Percentiles rank a stretch among this genome's conserved stretches.
Conservation (phyloP, 345 rosid species). For the Odontarrhena argentea region DNA sequence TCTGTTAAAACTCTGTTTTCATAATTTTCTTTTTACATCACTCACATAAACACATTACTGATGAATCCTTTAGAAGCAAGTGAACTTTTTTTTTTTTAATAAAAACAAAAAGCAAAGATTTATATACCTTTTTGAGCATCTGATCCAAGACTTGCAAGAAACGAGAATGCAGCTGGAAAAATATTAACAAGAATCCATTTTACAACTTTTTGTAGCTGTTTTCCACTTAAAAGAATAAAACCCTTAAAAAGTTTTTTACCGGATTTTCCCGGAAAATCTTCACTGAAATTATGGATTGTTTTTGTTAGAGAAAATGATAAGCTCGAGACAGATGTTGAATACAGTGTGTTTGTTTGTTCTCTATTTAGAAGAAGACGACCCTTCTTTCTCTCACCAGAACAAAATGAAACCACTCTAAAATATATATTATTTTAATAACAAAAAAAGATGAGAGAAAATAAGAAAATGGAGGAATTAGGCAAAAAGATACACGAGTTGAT, state of each 20-base stretch:
- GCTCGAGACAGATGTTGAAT: constrained; percentile 35
- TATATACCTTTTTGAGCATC: constrained; percentile 40
- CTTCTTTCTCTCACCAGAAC: constrained; percentile 34
- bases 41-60: constrained; percentile 33
- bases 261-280: constrained; percentile 33
- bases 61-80: constrained; percentile 40
- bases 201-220: constrained; percentile 32
- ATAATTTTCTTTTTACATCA: constrained; percentile 1
- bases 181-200: constrained; percentile 16
- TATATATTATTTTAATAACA: neutral
- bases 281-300: constrained; percentile 27
- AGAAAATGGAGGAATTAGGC: constrained; percentile 21
- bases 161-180: constrained; percentile 32
- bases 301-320: neutral
- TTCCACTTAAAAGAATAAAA: constrained; percentile 28
- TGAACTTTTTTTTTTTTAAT: constrained; percentile 7
- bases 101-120: neutral
- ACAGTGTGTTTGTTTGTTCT: constrained; percentile 28
- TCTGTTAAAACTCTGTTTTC: constrained; percentile 39
- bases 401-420: constrained; percentile 18
- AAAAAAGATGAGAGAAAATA: neutral
- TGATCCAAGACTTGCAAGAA: constrained; percentile 35
- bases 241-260: neutral
- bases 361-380: constrained; percentile 23
- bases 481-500: constrained; percentile 25